phyloP scores from a whole-genome alignment of 1,139 yeast genomes.

The Hemisphaericaspora subhashii region DNA sequence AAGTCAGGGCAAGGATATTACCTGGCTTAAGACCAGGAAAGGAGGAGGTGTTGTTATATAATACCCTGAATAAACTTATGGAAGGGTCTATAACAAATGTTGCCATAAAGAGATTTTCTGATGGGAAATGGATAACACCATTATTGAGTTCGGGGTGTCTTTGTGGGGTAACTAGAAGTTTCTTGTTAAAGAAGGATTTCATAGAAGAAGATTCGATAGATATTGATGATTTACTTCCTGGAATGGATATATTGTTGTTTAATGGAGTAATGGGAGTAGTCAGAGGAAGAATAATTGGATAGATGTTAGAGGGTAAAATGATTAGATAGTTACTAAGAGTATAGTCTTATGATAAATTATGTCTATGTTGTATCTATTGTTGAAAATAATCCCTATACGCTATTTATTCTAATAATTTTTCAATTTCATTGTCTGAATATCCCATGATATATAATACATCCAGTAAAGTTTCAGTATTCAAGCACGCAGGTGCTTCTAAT shows the following conservation, averaged over 20 bases:
- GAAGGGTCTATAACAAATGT: conserved; percentile 88
- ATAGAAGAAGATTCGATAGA: conserved; percentile 57
- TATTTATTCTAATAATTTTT: conserved; percentile 19
- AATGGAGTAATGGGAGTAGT: conserved; percentile 86
- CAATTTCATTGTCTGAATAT: conserved; percentile 59
- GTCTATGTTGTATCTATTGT: conserved; percentile 3
- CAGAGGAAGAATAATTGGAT: conserved; percentile 49
- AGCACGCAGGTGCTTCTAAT: conserved; percentile 71
- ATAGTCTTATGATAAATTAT: background rate
- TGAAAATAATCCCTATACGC: no score
- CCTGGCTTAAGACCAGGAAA: conserved; percentile 35
- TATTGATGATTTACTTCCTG: conserved; percentile 48
- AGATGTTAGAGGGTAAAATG: conserved; percentile 2
- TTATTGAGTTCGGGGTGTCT: conserved; percentile 73
- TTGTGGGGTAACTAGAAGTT: conserved; percentile 79
- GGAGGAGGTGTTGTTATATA: conserved; percentile 73
- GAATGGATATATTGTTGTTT: conserved; percentile 69
- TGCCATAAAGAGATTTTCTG: conserved; percentile 53
- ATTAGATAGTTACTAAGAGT: no score
- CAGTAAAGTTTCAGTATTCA: conserved; percentile 67
- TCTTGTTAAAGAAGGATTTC: conserved; percentile 53
- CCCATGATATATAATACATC: conserved; percentile 85
- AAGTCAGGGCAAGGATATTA: conserved; percentile 54
- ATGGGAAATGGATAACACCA: conserved; percentile 77
- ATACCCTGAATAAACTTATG: conserved; percentile 59